Percentiles rank a stretch among this genome's conserved stretches.
Evolutionary conservation across 352 stramenopile genomes (phyloP).

Genomic region (Globisporangium mamillatum): DNA sequence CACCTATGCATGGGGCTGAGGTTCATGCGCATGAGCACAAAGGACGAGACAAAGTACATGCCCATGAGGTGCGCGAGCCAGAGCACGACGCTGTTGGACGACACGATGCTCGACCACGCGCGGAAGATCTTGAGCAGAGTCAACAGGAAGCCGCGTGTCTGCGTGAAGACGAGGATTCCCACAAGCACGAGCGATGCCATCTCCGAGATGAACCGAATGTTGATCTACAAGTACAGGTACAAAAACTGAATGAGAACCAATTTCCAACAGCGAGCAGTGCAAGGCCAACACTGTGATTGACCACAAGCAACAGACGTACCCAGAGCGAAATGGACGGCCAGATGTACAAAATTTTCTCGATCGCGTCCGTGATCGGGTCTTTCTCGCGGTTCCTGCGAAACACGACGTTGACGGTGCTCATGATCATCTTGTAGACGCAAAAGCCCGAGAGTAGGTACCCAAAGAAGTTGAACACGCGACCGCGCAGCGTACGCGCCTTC

Average conservation of each 20-base stretch:
- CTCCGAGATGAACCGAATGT: constrained; percentile 78
- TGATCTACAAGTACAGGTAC: constrained; percentile 35
- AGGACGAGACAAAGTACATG: constrained; percentile 88
- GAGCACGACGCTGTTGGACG: constrained; percentile 79
- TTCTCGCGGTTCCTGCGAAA: constrained; percentile 80
- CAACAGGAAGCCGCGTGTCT: constrained; percentile 78
- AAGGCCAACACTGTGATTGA: not conserved
- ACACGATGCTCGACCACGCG: constrained; percentile 77
- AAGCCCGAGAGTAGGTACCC: constrained; percentile 76
- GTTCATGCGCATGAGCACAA: constrained; percentile 89
- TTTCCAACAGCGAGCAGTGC: not conserved
- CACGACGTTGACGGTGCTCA: constrained; percentile 81
- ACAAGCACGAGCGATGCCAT: constrained; percentile 75
- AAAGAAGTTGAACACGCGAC: constrained; percentile 79
- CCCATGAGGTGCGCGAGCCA: constrained; percentile 84
- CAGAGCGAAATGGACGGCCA: constrained; percentile 73
- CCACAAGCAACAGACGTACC: constrained; percentile 20
- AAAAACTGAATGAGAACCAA: not conserved
- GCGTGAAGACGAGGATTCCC: constrained; percentile 79
- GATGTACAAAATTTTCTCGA: constrained; percentile 82
- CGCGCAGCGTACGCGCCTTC: constrained; percentile 59
- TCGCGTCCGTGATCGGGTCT: constrained; percentile 75
- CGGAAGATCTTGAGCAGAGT: constrained; percentile 80
- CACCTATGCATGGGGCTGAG: constrained; percentile 66
- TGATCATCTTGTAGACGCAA: constrained; percentile 87